Evolutionary conservation across 2,329 filamentous ascomycete genomes (phyloP), one percentile per base, ranked within the genome.

Genomic region (Xylaria polymorpha): DNA sequence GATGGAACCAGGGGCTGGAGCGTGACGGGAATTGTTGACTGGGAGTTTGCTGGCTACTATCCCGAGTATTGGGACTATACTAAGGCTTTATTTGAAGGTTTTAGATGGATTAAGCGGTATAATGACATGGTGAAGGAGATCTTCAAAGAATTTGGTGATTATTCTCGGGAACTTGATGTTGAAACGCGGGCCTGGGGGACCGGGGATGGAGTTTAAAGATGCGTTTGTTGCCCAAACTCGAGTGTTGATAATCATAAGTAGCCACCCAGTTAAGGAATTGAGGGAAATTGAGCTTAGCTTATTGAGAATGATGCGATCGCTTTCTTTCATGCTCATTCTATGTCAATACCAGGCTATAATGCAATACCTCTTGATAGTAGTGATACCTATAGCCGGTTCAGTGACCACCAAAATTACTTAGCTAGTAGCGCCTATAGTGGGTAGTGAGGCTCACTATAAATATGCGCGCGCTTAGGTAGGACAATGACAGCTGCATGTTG

Each of bases 11-110:
- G 67, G 10, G 69, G 66, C 48, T 78, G 75, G 76, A 61, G 41
- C 15, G 71, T 79, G 20, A 74, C 68, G 5, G 77, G 76, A 0
- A 77, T 79, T 32, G 69, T 79, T 3, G 76, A 79, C 46, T 79
- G 75, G 76, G 77, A 78, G 65, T 74, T 44, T 14, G 61, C 76
- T 0, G 75, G 77, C 9, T 77, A 35, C 32, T n/a, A n/a, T n/a
- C n/a, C n/a, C n/a, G n/a, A n/a, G n/a, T n/a, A n/a, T n/a, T 35
- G 32, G 8, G 4, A 8, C 4, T 4, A 35, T 35, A 8, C 32
- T 35, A 35, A 35, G 8, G 8, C 73, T 1, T 20, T 73, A 53
- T 72, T 68, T 20, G 70, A 73, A 32, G 64, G 68, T 4, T 74
- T 73, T 43, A 59, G 67, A 58, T 74, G 63, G 64, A 7, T 50